Evolutionary conservation across 129 eudicot genomes (phyloP).

Genomic region (Lonicera japonica): DNA sequence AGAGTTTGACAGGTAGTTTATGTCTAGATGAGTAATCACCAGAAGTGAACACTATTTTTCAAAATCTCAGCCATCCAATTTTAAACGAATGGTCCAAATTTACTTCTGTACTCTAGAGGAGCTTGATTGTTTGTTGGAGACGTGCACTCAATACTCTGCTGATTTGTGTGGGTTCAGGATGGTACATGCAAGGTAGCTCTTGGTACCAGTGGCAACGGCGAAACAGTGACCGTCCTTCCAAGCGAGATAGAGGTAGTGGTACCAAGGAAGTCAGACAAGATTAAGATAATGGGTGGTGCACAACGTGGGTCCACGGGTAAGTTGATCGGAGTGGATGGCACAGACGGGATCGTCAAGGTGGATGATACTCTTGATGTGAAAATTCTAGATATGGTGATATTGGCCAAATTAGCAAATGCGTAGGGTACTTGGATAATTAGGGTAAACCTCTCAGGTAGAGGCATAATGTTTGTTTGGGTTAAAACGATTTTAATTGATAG

Average conservation of each 20-base stretch:
- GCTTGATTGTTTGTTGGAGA: background rate
- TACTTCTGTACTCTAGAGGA: too few relatives aligned
- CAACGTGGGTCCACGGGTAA: slow-evolving; percentile 84
- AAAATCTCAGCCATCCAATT: background rate
- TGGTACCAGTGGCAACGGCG: slow-evolving; percentile 71
- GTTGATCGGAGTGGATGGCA: slow-evolving; percentile 89
- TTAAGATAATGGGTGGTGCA: slow-evolving; percentile 88
- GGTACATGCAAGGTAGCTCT: slow-evolving; percentile 77
- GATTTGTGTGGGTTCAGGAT: slow-evolving; percentile 41
- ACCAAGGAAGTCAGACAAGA: slow-evolving; percentile 72
- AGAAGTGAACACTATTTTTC: background rate
- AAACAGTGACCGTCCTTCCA: slow-evolving; percentile 46
- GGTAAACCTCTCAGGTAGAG: too few relatives aligned
- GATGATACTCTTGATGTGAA: slow-evolving; percentile 85
- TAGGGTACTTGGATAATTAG: too few relatives aligned
- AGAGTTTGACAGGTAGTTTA: background rate
- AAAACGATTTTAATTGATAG: too few relatives aligned
- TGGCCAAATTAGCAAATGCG: slow-evolving; percentile 59
- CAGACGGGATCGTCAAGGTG: slow-evolving; percentile 80
- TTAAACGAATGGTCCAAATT: too few relatives aligned
- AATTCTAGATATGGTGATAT: slow-evolving; percentile 66
- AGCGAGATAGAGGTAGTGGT: slow-evolving; percentile 59
- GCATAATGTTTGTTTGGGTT: background rate
- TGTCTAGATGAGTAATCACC: background rate
- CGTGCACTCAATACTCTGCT: too few relatives aligned